Conservation (phyloP, 768 basidiomycete genomes). For the Mycena polygramma region DNA sequence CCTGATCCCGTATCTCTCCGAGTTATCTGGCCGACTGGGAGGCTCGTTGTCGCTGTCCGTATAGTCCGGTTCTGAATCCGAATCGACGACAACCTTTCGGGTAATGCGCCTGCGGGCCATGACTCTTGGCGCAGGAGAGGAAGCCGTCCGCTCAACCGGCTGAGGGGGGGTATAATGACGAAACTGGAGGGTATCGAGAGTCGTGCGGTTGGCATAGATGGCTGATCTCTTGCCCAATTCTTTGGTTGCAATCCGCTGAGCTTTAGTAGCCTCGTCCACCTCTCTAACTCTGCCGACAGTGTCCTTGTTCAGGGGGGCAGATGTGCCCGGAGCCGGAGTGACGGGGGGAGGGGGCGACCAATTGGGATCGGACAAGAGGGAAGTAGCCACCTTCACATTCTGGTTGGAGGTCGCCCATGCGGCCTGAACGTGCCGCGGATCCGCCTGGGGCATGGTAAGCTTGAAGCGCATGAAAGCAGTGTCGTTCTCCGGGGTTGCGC, state of each 20-base stretch:
- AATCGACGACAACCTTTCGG: conserved; percentile 73
- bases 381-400: conserved; percentile 72
- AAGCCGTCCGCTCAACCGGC: conserved; percentile 7
- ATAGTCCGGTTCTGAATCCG: conserved; percentile 72
- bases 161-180: conserved; percentile 50
- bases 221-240: conserved; percentile 88
- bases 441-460: conserved; percentile 69
- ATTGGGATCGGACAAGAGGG: conserved; percentile 65
- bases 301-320: conserved; percentile 43
- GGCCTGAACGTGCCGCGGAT: conserved; percentile 62
- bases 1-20: conserved; percentile 55
- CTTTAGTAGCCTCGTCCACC: conserved; percentile 79
- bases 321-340: conserved; percentile 22
- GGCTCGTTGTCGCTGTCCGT: conserved; percentile 64
- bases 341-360: conserved; percentile 60
- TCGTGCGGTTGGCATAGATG: conserved; percentile 79
- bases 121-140: conserved; percentile 45
- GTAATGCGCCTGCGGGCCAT: conserved; percentile 64
- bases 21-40: conserved; percentile 47
- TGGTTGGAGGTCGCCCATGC: conserved; percentile 77
- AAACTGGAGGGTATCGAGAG: conserved; percentile 61
- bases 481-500: conserved; percentile 44
- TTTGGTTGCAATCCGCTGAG: conserved; percentile 71
- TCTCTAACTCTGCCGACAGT: conserved; percentile 75
- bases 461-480: conserved; percentile 69